phyloP scores from a whole-genome alignment of 805 yeast species.

The Candida vaughaniae region DNA sequence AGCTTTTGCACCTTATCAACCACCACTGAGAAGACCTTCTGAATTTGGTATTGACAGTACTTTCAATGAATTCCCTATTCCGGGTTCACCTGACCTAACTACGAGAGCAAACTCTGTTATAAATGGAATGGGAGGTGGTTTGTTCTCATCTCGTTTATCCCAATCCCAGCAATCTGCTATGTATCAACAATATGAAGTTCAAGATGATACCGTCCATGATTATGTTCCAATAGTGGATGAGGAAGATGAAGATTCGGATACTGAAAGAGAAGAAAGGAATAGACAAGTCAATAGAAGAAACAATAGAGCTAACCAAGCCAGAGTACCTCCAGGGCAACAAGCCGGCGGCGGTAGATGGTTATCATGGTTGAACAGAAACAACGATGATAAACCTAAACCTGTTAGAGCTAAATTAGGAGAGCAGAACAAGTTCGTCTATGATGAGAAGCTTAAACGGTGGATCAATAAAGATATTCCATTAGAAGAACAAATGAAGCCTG shows the following conservation, averaged over 20 bases:
- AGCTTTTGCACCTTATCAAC: slow-evolving; percentile 26
- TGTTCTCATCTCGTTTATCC: slow-evolving; percentile 39
- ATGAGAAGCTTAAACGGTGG: slow-evolving; percentile 86
- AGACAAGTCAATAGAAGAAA: slow-evolving; percentile 3
- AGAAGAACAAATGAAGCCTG: slow-evolving; percentile 57
- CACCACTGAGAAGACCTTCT: slow-evolving; percentile 12
- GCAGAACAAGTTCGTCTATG: slow-evolving; percentile 69
- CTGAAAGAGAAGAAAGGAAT: slow-evolving; percentile 26
- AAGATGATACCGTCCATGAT: slow-evolving; percentile 44
- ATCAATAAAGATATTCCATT: slow-evolving; percentile 65
- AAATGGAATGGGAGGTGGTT: slow-evolving; percentile 29
- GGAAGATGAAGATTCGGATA: slow-evolving; percentile 48
- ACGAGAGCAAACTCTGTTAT: slow-evolving; percentile 45
- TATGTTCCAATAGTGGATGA: slow-evolving; percentile 43
- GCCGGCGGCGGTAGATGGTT: slow-evolving; percentile 11
- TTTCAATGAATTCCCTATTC: slow-evolving; percentile 43
- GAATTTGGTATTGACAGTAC: slow-evolving; percentile 19
- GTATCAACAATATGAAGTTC: slow-evolving; percentile 45
- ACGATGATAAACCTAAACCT: slow-evolving; percentile 69
- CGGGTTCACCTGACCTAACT: slow-evolving; percentile 45
- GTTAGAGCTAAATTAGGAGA: slow-evolving; percentile 86
- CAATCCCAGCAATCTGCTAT: slow-evolving; percentile 44
- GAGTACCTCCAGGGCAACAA: background rate
- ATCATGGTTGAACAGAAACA: slow-evolving; percentile 17
- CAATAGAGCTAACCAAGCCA: slow-evolving; percentile 4